Percentiles rank a stretch among this genome's conserved stretches.
Conservation (phyloP, 2,329 filamentous ascomycete species). For the Didymella keratinophila region DNA sequence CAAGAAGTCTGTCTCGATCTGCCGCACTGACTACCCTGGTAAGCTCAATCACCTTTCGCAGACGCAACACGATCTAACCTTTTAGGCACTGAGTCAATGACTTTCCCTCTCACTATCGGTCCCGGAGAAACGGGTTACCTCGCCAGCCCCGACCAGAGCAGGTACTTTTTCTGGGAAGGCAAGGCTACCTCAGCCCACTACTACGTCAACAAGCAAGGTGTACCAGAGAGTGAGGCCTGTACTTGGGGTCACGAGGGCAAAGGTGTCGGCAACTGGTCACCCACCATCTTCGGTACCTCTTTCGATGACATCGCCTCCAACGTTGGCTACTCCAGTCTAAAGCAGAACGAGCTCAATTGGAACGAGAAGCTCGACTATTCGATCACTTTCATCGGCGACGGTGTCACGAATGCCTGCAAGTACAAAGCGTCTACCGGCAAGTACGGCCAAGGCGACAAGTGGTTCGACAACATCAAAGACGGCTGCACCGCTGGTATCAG, state of each 20-base stretch:
- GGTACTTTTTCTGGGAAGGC: conserved; percentile 81
- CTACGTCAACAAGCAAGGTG: conserved; percentile 89
- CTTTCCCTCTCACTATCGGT: conserved; percentile 72
- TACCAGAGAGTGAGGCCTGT: conserved; percentile 73
- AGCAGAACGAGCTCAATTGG: conserved; percentile 81
- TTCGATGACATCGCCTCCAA: conserved; percentile 58
- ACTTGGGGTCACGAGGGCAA: conserved; percentile 72
- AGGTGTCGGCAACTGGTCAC: conserved; percentile 81
- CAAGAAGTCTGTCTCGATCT: conserved; percentile 71
- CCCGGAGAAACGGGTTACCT: conserved; percentile 69
- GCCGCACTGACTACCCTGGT: conserved; percentile 97
- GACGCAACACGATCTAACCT: conserved; percentile 15
- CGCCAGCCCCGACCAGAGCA: conserved; percentile 75
- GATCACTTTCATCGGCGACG: conserved; percentile 76
- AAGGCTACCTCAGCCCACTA: conserved; percentile 87
- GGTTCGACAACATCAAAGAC: conserved; percentile 52
- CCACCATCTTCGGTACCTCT: conserved; percentile 84
- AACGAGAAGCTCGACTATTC: conserved; percentile 75
- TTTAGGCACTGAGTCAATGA: conserved; percentile 79
- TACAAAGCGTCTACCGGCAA: conserved; percentile 73
- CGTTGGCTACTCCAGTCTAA: conserved; percentile 80
- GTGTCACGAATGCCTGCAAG: conserved; percentile 55
- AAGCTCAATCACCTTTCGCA: conserved; percentile 27
- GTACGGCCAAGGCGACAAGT: conserved; percentile 63
- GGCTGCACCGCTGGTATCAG: conserved; percentile 71